Evolutionary conservation across 139 green algal genomes (phyloP).

Genomic region (Astrephomene gubernaculifera): DNA sequence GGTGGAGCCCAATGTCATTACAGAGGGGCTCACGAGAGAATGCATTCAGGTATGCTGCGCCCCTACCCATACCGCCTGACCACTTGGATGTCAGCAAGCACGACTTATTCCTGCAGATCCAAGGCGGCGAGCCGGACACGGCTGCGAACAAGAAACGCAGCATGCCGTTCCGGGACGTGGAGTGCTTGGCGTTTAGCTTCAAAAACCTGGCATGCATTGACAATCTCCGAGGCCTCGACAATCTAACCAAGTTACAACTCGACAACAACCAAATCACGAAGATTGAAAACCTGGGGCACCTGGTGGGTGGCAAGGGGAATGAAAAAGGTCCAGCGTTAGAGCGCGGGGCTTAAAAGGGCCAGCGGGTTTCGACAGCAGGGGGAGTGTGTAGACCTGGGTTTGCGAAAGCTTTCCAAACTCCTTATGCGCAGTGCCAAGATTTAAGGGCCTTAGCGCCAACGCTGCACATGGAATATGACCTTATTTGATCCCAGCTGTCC

Average conservation of each 20-base stretch:
- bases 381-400: no score
- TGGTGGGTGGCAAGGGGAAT: no score
- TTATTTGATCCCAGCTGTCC: no score
- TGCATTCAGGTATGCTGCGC: slow-evolving; percentile 73
- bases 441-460: no score
- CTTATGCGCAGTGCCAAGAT: no score
- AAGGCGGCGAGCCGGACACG: slow-evolving; percentile 58
- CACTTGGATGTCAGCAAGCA: no score
- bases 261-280: slow-evolving; percentile 88
- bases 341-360: no score
- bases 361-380: no score
- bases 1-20: slow-evolving; percentile 75
- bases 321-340: no score
- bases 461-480: no score
- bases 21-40: slow-evolving; percentile 66
- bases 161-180: slow-evolving; percentile 71
- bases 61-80: no score
- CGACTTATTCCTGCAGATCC: slow-evolving; percentile 42
- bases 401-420: no score
- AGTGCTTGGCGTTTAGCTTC: slow-evolving; percentile 81
- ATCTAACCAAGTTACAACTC: slow-evolving; percentile 85
- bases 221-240: slow-evolving; percentile 78
- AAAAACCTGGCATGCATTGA: slow-evolving; percentile 73
- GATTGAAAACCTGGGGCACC: slow-evolving; percentile 82
- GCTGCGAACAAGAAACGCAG: slow-evolving; percentile 73